Evolutionary conservation across 345 rosid species (phyloP).

Genomic region (Cardiospermum halicacabum): DNA sequence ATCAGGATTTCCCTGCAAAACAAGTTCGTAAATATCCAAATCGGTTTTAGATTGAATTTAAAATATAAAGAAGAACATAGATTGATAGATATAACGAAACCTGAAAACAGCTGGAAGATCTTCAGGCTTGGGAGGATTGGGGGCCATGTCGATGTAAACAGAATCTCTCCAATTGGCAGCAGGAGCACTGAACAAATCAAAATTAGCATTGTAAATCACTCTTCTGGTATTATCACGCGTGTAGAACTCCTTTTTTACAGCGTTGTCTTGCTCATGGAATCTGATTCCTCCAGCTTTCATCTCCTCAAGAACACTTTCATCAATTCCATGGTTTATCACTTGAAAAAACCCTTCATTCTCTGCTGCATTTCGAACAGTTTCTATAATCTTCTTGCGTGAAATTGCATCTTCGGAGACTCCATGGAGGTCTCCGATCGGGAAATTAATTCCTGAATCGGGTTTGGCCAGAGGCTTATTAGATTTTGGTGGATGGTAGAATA

Average conservation of each 20-base stretch:
- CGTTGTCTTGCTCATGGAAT: slow-evolving; percentile 18
- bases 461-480: not conserved
- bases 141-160: slow-evolving; percentile 23
- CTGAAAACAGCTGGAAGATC: slow-evolving; percentile 29
- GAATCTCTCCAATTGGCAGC: slow-evolving; percentile 41
- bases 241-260: slow-evolving; percentile 17
- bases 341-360: slow-evolving; percentile 18
- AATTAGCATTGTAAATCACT: slow-evolving; percentile 8
- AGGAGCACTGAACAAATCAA: slow-evolving; percentile 26
- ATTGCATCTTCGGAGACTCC: not conserved
- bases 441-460: not conserved
- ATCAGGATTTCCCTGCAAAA: slow-evolving; percentile 32
- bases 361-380: not conserved
- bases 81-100: no score
- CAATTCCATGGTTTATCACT: slow-evolving; percentile 13
- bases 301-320: slow-evolving; percentile 5
- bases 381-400: slow-evolving; percentile 10
- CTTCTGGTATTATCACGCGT: slow-evolving; percentile 2
- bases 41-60: no score
- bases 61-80: no score
- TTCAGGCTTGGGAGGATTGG: slow-evolving; percentile 23
- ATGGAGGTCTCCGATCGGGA: not conserved
- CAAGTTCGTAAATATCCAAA: no score
- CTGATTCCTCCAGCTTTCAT: slow-evolving; percentile 1
- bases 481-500: not conserved